Percentiles rank a stretch among this genome's conserved stretches.
phyloP scores from a whole-genome alignment of 495 filamentous ascomycete genomes.

The Cairneyella variabilis region DNA sequence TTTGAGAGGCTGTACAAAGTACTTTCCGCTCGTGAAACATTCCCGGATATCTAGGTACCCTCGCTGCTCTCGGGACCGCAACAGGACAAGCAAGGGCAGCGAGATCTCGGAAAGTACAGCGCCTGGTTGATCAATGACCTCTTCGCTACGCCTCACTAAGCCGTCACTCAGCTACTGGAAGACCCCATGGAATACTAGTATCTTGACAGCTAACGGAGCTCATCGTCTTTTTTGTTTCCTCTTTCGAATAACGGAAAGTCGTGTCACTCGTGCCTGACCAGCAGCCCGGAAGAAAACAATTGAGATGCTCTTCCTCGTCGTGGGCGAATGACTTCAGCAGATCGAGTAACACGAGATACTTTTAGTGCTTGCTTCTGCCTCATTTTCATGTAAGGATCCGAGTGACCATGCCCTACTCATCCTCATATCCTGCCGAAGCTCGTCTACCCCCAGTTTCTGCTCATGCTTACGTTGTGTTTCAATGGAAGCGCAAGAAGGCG shows the following conservation, averaged over 20 bases:
- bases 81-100: background rate
- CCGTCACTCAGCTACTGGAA: slow-evolving; percentile 5
- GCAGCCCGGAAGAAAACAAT: background rate
- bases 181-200: background rate
- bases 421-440: slow-evolving; percentile 2
- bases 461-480: slow-evolving; percentile 8
- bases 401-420: background rate
- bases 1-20: background rate
- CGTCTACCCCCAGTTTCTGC: background rate
- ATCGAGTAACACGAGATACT: background rate
- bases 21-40: slow-evolving; percentile 7
- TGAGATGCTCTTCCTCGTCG: background rate
- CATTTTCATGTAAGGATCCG: slow-evolving; percentile 14
- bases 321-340: slow-evolving; percentile 1
- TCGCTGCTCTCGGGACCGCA: background rate
- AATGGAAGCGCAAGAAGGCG: slow-evolving; percentile 12
- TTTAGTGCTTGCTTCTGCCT: slow-evolving; percentile 7
- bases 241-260: background rate
- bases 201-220: background rate
- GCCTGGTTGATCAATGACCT: background rate
- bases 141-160: background rate
- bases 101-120: background rate
- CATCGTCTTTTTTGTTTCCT: background rate
- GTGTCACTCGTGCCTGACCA: slow-evolving; percentile 4
- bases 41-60: slow-evolving; percentile 7